Base-by-base conservation (phyloP, 352 stramenopile genomes). In the Globisporangium iwayamae region DNA sequence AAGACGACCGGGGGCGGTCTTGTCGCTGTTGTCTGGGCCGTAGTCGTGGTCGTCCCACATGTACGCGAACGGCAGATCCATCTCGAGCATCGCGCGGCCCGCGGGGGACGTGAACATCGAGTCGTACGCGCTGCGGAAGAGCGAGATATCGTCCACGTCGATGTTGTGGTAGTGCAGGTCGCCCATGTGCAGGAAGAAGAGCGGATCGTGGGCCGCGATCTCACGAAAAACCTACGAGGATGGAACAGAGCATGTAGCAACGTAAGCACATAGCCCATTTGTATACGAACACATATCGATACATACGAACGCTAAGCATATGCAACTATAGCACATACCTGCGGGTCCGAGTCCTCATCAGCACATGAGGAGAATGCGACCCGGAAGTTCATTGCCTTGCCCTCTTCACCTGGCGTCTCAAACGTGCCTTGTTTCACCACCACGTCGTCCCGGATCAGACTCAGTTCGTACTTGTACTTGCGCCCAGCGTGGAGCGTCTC, bases 31-130 rank as follows among this genome's bases (percentile, higher is more conserved):
- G 73, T 97, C 87, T 34, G 85, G 87, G 32, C 88, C 89, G 62
- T 86, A 97, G 66, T 97, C 89, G 70, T 97, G 89, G 73, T 97
- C 89, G 65, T 95, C 85, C 83, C 85, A 97, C 87, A 96, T 96
- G 68, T 96, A 96, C 16, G 75, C 84, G 58, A 96, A 89, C 3
- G 89, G 88, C 8, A 96, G 57, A 46, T 94, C 73, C 84, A 94
- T 94, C 11, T 58, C 78, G n/a, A 93, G 62, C 85, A 96, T 92
- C 14, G 81, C 80, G 46, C 71, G 66, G 14, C 86, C 86, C 0
- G 84, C 68, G 5, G 83, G 81, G 2, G 83, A 93, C 34, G 79
- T 70, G 63, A 95, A 91, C 11, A 96, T 77, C 28, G 75, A 87
- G 59, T 87, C 54, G 54, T 91, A 96, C 10, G 78, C 83, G 48